A percentile compares a stretch with the other conserved stretches of the same genome.
phyloP scores from a whole-genome alignment of 2,329 filamentous ascomycete species.

The Hymenoscyphus salicellus region DNA sequence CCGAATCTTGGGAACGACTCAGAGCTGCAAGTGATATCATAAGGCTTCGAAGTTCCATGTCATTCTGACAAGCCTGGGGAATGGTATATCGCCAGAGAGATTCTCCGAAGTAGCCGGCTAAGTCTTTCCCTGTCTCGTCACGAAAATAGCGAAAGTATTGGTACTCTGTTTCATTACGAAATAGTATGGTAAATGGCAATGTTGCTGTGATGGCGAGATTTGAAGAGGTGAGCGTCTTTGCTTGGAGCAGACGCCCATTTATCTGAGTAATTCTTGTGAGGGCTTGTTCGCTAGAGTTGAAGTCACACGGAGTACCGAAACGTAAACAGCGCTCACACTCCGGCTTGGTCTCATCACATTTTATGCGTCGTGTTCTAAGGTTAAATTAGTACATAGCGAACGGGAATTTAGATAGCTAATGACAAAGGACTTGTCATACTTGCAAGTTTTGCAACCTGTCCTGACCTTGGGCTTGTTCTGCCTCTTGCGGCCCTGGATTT shows the following conservation, averaged over 20 bases:
- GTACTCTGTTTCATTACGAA: constrained; percentile 20
- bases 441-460: constrained; percentile 22
- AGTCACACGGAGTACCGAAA: not conserved
- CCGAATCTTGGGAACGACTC: not conserved
- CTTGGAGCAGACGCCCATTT: not conserved
- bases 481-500: constrained; percentile 7
- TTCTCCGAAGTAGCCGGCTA: constrained; percentile 18
- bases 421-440: constrained; percentile 8
- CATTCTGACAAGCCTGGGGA: constrained; percentile 9
- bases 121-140: constrained; percentile 18
- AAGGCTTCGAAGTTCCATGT: not conserved
- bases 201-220: not conserved
- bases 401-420: not conserved
- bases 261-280: not conserved
- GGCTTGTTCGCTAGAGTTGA: not conserved
- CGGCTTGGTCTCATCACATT: not conserved
- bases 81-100: constrained; percentile 21
- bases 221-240: not conserved
- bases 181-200: constrained; percentile 6
- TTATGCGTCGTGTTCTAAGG: not conserved
- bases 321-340: not conserved
- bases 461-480: constrained; percentile 10
- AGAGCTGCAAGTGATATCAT: not conserved
- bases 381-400: not conserved
- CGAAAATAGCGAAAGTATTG: constrained; percentile 25